phyloP scores from a whole-genome alignment of 2,329 filamentous ascomycete species.

The Aspergillus aculeatus region DNA sequence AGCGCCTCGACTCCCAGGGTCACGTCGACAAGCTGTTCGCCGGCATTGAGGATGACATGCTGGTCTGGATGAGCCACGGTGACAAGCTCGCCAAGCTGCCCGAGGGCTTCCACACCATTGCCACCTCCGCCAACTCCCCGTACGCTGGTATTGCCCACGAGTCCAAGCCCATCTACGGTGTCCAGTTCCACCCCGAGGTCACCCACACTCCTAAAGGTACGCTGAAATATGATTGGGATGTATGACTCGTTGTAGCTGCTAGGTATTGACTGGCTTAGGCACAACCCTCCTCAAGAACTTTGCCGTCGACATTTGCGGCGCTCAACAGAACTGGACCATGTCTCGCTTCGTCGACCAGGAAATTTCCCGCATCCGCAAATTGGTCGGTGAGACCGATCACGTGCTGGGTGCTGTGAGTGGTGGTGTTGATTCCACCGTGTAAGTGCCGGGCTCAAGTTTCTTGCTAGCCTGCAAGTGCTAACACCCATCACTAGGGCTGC shows the following conservation, averaged over 20 bases:
- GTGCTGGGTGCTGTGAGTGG: slow-evolving; percentile 79
- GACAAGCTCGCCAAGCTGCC: slow-evolving; percentile 80
- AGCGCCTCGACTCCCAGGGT: slow-evolving; percentile 50
- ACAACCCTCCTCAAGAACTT: slow-evolving; percentile 71
- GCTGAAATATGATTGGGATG: slow-evolving; percentile 34
- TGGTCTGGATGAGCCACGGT: slow-evolving; percentile 84
- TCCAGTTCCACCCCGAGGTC: slow-evolving; percentile 91
- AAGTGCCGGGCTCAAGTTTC: background rate
- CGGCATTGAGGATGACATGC: slow-evolving; percentile 67
- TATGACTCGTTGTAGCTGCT: background rate
- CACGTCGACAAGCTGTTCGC: slow-evolving; percentile 78
- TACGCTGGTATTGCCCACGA: slow-evolving; percentile 71
- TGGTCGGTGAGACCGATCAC: slow-evolving; percentile 79
- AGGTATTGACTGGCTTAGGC: background rate
- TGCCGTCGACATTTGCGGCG: slow-evolving; percentile 75
- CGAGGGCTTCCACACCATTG: slow-evolving; percentile 69
- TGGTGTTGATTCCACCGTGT: slow-evolving; percentile 84
- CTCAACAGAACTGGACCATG: slow-evolving; percentile 80
- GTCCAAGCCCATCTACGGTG: slow-evolving; percentile 64
- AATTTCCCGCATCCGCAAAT: slow-evolving; percentile 72
- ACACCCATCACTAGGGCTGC: slow-evolving; percentile 51
- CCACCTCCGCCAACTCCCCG: slow-evolving; percentile 70
- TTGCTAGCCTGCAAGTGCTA: background rate
- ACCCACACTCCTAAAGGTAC: slow-evolving; percentile 61
- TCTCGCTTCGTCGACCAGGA: slow-evolving; percentile 76